Percentiles rank a stretch among this genome's conserved stretches.
phyloP scores from a whole-genome alignment of 345 rosid species.

The Mercurialis annua region DNA sequence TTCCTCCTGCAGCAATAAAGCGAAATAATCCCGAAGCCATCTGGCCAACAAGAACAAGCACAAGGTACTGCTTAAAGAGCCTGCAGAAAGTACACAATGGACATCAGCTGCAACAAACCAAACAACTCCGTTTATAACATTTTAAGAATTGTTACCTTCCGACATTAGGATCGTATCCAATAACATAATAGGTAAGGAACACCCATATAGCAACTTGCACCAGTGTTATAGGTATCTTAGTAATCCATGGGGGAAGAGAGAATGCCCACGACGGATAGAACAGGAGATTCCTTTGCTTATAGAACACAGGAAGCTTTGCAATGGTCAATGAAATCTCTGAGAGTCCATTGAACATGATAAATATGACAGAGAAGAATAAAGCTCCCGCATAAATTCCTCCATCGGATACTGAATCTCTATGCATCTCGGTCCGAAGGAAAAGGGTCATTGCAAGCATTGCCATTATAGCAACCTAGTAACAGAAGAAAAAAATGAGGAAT shows the following conservation, averaged over 20 bases:
- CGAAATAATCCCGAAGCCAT: constrained; percentile 67
- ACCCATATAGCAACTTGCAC: constrained; percentile 60
- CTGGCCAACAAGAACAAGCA: constrained; percentile 47
- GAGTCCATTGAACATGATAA: constrained; percentile 66
- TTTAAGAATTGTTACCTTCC: constrained; percentile 45
- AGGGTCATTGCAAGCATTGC: constrained; percentile 35
- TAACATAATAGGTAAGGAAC: constrained; percentile 59
- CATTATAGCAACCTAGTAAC: constrained; percentile 23
- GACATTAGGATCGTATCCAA: constrained; percentile 70
- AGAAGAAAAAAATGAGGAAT: not conserved
- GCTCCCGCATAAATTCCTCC: constrained; percentile 61
- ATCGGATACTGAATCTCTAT: constrained; percentile 27
- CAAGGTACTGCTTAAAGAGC: constrained; percentile 59
- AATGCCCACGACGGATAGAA: constrained; percentile 84
- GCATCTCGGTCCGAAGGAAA: constrained; percentile 38
- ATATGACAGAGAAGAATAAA: constrained; percentile 46
- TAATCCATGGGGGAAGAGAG: constrained; percentile 75
- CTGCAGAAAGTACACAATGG: constrained; percentile 23
- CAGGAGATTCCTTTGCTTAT: constrained; percentile 67
- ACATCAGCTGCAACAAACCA: not conserved
- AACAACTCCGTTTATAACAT: no score
- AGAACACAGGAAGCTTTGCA: constrained; percentile 76
- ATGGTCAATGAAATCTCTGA: constrained; percentile 72
- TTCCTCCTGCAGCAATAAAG: constrained; percentile 48
- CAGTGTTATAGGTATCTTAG: constrained; percentile 61